Evolutionary conservation across 768 basidiomycete species (phyloP), one percentile per base, ranked within the genome.

Genomic region (Termitomyces sp.): DNA sequence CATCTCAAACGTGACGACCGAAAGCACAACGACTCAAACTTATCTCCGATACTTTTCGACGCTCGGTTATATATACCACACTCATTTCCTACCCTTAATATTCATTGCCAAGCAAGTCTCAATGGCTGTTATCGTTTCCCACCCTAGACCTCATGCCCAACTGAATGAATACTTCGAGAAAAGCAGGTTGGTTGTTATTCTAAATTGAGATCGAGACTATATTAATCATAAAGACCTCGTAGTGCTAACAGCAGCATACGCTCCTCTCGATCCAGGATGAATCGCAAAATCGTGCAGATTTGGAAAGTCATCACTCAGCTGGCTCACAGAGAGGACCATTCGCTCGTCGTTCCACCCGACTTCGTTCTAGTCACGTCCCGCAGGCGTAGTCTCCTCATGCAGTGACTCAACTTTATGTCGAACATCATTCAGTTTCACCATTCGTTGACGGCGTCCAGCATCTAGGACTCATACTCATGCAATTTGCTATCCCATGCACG

Each of bases 241-340:
- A 59, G 58, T 56, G 53, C 31, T 14, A 23, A 37, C 54, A 58
- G 46, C 53, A 46, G 41, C 31, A 41, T 48, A 12, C 61, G 51
- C 58, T 62, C 43, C 32, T 62, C 57, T 73, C 81, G 69, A 60
- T 69, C 75, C 12, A 84, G 68, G 44, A 11, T 88, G 56, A 79
- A 84, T 63, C 84, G 86, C 54, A 82, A 80, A 66, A 70, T 86
- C 58, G 69, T 87, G 53, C 71, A 75, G 42, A 74, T 78, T 10
- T 88, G 86, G 86, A 88, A 88, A 65, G 70, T 76, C 38, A 69
- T 87, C 64, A 86, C 84, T 25, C 72, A 76, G 23, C 71, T 73
- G 31, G 76, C 81, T 32, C 82, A 81, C 59, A 83, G 76, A 53
- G 73, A 72, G 34, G 76, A 79, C 25, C 79, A 82, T 41, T 74